Conservation (phyloP, 176 grass and related monocot species). For the Oryza meyeriana region DNA sequence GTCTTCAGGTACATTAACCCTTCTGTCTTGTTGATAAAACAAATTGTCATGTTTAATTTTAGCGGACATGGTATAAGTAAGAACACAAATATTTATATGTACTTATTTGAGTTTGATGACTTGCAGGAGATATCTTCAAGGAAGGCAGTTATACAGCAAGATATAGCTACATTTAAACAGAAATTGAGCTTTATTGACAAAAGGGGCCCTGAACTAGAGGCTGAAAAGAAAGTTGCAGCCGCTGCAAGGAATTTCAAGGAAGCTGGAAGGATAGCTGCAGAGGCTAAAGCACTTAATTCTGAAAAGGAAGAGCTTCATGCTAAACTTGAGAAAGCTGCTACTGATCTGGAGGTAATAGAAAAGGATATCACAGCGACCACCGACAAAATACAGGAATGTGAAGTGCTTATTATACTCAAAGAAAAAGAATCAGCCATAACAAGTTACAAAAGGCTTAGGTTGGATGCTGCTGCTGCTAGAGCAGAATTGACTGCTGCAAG, state of each 20-base stretch:
- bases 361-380: conserved; percentile 61
- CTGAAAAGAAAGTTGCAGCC: conserved; percentile 96
- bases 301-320: conserved; percentile 80
- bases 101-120: conserved; percentile 30
- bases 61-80: conserved; percentile 15
- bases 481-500: conserved; percentile 82
- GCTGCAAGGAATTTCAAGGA: conserved; percentile 95
- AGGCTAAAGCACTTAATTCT: conserved; percentile 74
- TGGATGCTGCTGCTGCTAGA: conserved; percentile 73
- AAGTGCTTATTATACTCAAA: conserved; percentile 72
- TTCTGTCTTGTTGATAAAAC: conserved; percentile 18
- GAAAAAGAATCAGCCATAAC: conserved; percentile 83
- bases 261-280: conserved; percentile 81
- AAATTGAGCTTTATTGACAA: conserved; percentile 84
- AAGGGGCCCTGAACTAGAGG: conserved; percentile 80
- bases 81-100: background rate
- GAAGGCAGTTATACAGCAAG: conserved; percentile 69
- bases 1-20: conserved; percentile 62
- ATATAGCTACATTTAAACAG: conserved; percentile 74
- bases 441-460: conserved; percentile 72
- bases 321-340: conserved; percentile 63
- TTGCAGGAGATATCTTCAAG: conserved; percentile 79
- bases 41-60: conserved; percentile 1
- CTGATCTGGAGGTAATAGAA: conserved; percentile 67
- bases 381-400: conserved; percentile 67